A percentile compares a stretch with the other conserved stretches of the same genome.
Evolutionary conservation across 805 yeast genomes (phyloP).

Genomic region (Tanozyma kutaoensis): DNA sequence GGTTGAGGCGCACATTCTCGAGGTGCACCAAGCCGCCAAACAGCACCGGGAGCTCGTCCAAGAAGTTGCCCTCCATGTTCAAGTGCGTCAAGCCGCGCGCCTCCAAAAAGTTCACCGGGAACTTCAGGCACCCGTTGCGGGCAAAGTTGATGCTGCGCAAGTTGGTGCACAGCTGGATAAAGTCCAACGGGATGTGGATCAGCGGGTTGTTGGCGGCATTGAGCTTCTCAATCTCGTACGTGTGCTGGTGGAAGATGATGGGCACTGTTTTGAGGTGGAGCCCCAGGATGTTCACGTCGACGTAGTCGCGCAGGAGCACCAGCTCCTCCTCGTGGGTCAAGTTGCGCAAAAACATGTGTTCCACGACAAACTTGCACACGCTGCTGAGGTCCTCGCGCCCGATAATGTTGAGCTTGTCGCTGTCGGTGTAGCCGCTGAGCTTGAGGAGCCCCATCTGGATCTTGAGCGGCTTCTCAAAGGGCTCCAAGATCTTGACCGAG

Average conservation of each 20-base stretch:
- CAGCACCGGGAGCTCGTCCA: constrained; percentile 46
- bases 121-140: constrained; percentile 55
- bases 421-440: constrained; percentile 65
- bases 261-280: constrained; percentile 78
- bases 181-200: constrained; percentile 70
- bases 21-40: constrained; percentile 40
- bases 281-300: constrained; percentile 59
- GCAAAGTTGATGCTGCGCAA: constrained; percentile 56
- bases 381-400: constrained; percentile 79
- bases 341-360: constrained; percentile 45
- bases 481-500: constrained; percentile 56
- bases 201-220: constrained; percentile 85
- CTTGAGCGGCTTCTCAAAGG: constrained; percentile 62
- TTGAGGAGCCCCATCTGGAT: constrained; percentile 63
- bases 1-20: constrained; percentile 51
- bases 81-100: constrained; percentile 54
- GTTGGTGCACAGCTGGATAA: constrained; percentile 71
- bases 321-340: constrained; percentile 59
- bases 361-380: constrained; percentile 67
- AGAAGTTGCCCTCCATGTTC: constrained; percentile 68
- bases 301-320: constrained; percentile 49
- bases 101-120: constrained; percentile 63
- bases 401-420: constrained; percentile 64
- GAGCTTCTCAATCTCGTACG: constrained; percentile 66
- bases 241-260: constrained; percentile 63